These are phyloP conservation scores for Hypoxylon rickii DNA, from an alignment of 495 filamentous ascomycete species.

Conservation along the genomic window DNA sequence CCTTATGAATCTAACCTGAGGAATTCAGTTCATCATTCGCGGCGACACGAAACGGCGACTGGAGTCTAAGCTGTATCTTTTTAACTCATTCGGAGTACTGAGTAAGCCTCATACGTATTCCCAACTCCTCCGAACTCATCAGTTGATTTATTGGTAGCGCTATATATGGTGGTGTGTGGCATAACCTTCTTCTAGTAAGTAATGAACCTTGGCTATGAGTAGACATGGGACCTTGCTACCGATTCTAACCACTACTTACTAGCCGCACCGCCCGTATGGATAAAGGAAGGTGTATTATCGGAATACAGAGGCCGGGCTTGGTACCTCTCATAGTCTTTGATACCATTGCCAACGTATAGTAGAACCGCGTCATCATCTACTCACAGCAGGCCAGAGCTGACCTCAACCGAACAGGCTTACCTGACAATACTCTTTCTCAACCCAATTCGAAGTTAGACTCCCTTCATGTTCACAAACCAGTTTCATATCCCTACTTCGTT, in stretches of 20 bases:
- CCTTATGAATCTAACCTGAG: slow-evolving; percentile 3
- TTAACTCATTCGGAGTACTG: slow-evolving; percentile 59
- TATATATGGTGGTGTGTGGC: slow-evolving; percentile 51
- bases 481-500: background rate
- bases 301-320: slow-evolving; percentile 54
- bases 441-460: slow-evolving; percentile 49
- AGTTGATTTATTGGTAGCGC: slow-evolving; percentile 39
- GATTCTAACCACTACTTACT: slow-evolving; percentile 1
- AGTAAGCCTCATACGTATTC: slow-evolving; percentile 33
- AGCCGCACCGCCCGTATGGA: slow-evolving; percentile 54
- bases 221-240: background rate
- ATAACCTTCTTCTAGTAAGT: slow-evolving; percentile 58
- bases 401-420: slow-evolving; percentile 46
- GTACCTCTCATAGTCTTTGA: slow-evolving; percentile 57
- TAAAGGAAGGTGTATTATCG: slow-evolving; percentile 55
- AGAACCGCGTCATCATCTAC: background rate
- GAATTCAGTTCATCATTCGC: slow-evolving; percentile 52
- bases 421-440: slow-evolving; percentile 56
- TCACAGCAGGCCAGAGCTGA: slow-evolving; percentile 1
- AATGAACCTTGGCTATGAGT: background rate
- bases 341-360: slow-evolving; percentile 52
- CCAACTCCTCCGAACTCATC: background rate
- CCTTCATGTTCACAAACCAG: too few species aligned
- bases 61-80: slow-evolving; percentile 54
- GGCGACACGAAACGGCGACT: slow-evolving; percentile 47